Base-by-base conservation (phyloP, 2,329 filamentous ascomycete species). In the Parafenestella ontariensis region DNA sequence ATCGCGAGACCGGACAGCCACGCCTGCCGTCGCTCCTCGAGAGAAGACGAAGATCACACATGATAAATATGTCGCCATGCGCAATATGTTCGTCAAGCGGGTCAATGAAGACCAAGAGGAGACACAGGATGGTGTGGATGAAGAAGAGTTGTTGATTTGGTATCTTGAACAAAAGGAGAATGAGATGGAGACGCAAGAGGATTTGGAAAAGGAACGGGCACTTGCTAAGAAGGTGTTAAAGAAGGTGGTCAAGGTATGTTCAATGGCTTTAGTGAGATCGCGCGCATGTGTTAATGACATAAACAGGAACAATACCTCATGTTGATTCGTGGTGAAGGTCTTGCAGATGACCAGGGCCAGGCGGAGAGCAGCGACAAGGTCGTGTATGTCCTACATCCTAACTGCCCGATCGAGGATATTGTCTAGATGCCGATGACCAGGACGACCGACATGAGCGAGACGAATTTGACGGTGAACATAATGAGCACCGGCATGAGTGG, bases 321-420 rank as follows among this genome's bases (percentile, higher is more conserved):
- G 77, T 80, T 80, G 44, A 83, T 86, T 56, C 78, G 93, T 77
- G 93, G 96, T 63, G 92, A 96, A 64, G 93, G 96, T 18, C 84
- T 98, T 44, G 91, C 95, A 78, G 90, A 92, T 48, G 87, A 92
- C 28, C 82, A 87, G 37, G 89, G 87, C 77, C 62, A 84, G 84
- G 75, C 71, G 64, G 78, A 63, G 76, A 45, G 57, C 4, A 80
- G 70, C 71, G 54, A 57, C 18, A 82, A 81, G 68, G 81, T 90
- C 4, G 84, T 95, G 47, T 99, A 97, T 73, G 90, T 97, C 23
- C 73, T 99, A 64, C 95, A 99, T 79, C 95, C 95, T 54, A 98
- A 98, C 78, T 96, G 91, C 72, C 91, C 90, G 0, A 83, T 96
- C 9, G 93, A 96, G 62, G 81, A 82, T 51, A 75, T 76, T 54